Base-by-base conservation (phyloP, 805 yeast genomes). In the Cyberlindnera mrakii region DNA sequence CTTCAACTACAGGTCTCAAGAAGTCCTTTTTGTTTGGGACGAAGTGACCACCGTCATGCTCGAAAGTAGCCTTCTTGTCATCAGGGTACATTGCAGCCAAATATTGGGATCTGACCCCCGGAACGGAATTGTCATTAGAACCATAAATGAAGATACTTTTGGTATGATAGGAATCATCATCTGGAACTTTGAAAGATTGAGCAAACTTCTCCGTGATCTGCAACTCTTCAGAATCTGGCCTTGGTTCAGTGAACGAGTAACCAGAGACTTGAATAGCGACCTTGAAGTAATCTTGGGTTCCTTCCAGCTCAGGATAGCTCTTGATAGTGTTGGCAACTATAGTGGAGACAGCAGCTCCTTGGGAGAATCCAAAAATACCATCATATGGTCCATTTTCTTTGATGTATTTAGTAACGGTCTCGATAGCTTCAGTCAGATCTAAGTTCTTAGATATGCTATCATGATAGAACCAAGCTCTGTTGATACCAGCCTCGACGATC, bases 21-120 rank as follows among this genome's bases (percentile, higher is more conserved):
- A 70, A 62, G 43, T 73, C 77, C 62, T 85, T 85, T 39, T 89
- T 82, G 64, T 87, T 88, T 25, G 98, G 99, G 37, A 91, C 96
- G 66, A 85, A 89, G 59, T 91, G 99, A 2, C 98, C 97, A 47
- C 99, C 98, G 9, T 97, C 97, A 57, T 91, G 99, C 50, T 77
- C 82, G 46, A 83, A 66, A 13, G 67, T 55, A 5, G 64, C 69
- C 6, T 85, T 66, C 19, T 63, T 58, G 10, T 60, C 65, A 17
- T 65, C 73, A 41, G 75, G 74, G 41, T 82, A 77, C 32, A 73
- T 63, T 15, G 75, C 72, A 44, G 74, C 78, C 34, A 93, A 67
- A 19, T 71, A 70, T 65, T 77, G 67, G 0, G 90, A 75, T 54
- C 96, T 72, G 20, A 77, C 83, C 23, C 79, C 80, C 8, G 84